A percentile compares a stretch with the other conserved stretches of the same genome.
Evolutionary conservation across 2,329 filamentous ascomycete genomes (phyloP).

Genomic region (Dactylellina cionopaga): DNA sequence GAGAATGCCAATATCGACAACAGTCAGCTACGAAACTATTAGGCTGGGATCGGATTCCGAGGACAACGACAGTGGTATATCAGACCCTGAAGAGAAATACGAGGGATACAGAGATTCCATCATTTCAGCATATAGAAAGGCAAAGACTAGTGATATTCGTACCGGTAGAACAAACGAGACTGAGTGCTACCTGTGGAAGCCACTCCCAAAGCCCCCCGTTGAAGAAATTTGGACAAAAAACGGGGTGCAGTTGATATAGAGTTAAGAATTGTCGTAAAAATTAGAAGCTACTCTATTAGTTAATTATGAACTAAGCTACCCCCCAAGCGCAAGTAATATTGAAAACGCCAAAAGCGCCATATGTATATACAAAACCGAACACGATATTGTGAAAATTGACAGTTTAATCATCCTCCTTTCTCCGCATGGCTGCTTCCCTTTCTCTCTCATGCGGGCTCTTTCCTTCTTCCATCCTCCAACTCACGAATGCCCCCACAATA

Average conservation of each 20-base stretch:
- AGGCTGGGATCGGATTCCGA: not conserved
- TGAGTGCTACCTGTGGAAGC: slow-evolving; percentile 34
- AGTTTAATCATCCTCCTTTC: slow-evolving; percentile 42
- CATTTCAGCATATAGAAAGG: slow-evolving; percentile 16
- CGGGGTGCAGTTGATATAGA: too few relatives aligned
- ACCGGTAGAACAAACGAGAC: not conserved
- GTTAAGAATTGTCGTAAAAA: too few relatives aligned
- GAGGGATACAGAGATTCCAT: slow-evolving; percentile 31
- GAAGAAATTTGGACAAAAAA: slow-evolving; percentile 1
- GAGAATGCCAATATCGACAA: not conserved
- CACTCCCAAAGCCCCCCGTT: slow-evolving; percentile 26
- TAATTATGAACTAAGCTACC: too few relatives aligned
- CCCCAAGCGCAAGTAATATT: too few relatives aligned
- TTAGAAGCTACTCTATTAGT: too few relatives aligned
- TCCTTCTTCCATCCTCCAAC: slow-evolving; percentile 47
- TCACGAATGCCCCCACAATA: slow-evolving; percentile 22
- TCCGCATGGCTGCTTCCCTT: not conserved
- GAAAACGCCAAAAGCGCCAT: not conserved
- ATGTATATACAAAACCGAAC: not conserved
- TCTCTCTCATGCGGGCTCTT: slow-evolving; percentile 42
- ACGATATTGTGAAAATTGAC: not conserved
- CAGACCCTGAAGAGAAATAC: not conserved
- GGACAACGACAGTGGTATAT: not conserved
- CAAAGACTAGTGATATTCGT: not conserved
- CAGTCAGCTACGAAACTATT: slow-evolving; percentile 13